A percentile compares a stretch with the other conserved stretches of the same genome.
phyloP scores from a whole-genome alignment of 192 early-diverging fungal species.

The Helicostylum pulchrum region DNA sequence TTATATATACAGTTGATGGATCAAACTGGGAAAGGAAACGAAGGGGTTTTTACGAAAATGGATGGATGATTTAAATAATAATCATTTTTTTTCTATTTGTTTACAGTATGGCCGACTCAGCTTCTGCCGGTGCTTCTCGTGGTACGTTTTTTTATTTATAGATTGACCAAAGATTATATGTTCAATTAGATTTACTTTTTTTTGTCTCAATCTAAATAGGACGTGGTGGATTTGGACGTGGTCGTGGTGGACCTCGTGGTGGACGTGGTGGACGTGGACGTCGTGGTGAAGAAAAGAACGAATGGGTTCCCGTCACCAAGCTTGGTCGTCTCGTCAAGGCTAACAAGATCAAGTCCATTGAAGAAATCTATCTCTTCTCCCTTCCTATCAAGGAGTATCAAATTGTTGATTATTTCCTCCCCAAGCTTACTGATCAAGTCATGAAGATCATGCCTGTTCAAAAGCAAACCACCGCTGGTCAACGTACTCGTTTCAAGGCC shows the following conservation, averaged over 20 bases:
- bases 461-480: constrained; percentile 99
- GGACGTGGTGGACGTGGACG: constrained; percentile 32
- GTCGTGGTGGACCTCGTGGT: constrained; percentile 35
- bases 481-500: constrained; percentile 99
- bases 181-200: neutral
- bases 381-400: constrained; percentile 99
- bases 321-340: constrained; percentile 98
- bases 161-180: neutral
- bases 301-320: constrained; percentile 90
- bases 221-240: constrained; percentile 42
- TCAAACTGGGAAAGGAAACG: too few species aligned
- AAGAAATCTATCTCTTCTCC: constrained; percentile 97
- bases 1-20: too few species aligned
- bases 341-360: constrained; percentile 94
- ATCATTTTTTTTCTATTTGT: neutral
- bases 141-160: constrained; percentile 31
- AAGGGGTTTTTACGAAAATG: neutral
- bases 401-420: constrained; percentile 94
- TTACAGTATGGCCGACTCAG: constrained; percentile 77
- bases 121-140: constrained; percentile 70
- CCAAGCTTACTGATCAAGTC: constrained; percentile 96
- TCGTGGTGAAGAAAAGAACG: constrained; percentile 38
- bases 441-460: constrained; percentile 99
- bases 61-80: neutral
- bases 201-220: constrained; percentile 11